Evolutionary conservation across 2,329 filamentous ascomycete genomes (phyloP), one percentile per base, ranked within the genome.

Genomic region (Colletotrichum horii): DNA sequence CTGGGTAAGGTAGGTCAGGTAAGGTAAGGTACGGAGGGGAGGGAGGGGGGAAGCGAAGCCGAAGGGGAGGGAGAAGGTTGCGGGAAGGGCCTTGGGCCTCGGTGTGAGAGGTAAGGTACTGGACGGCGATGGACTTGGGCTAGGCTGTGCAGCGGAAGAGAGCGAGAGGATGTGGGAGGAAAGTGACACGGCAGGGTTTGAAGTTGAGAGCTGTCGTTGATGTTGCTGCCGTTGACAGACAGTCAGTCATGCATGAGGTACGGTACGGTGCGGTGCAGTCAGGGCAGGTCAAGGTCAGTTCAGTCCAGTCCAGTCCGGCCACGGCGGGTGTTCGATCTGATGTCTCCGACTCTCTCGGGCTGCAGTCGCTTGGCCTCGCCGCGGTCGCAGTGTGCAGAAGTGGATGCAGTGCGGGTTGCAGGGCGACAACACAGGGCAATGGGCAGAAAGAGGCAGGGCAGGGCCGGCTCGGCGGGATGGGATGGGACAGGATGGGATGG

Each of bases 321-420:
- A 48, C 67, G 60, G 67, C 71, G 60, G 66, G 56, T 68, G 66
- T 74, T 74, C 43, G 71, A 71, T 65, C 71, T 74, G 67, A 71
- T 74, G 43, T 70, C 56, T 8, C 24, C 16, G 38, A 43, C 66
- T 74, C 56, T 69, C 55, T 24, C 24, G 19, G 56, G 71, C 71
- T 68, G 48, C 66, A 60, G 34, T 60, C 32, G 64, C 58, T 62
- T 62, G n/a, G 58, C 58, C 58, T 62, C n/a, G 58, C 58, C 58
- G 58, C 48, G 22, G 66, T 61, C 43, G 66, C 66, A 69, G 66
- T 22, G 22, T 30, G 52, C 52, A 58, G 52, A 16, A 30, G 24
- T 28, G 58, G 58, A 22, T 48, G 58, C 52, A 61, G 28, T 34
- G 58, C 52, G 68, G 38, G 66, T 38, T 38, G 48, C 55, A 68